A percentile compares a stretch with the other conserved stretches of the same genome.
phyloP scores from a whole-genome alignment of 1,139 yeast genomes.

The Yamadazyma songkhlaensis region DNA sequence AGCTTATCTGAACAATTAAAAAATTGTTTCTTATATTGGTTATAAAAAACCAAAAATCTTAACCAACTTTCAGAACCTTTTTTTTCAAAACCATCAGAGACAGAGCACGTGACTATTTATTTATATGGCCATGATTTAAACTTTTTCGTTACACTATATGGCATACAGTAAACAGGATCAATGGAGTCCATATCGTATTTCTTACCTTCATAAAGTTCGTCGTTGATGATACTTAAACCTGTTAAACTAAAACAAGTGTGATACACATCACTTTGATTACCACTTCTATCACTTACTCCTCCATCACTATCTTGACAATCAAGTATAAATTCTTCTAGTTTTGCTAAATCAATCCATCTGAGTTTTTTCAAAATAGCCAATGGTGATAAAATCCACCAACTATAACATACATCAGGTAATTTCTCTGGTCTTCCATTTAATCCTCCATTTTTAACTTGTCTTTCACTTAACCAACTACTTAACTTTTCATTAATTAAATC shows the following conservation, averaged over 20 bases:
- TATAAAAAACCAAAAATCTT: neutral
- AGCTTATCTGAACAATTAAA: too few relatives aligned
- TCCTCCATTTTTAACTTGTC: constrained; percentile 90
- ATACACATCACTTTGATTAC: constrained; percentile 86
- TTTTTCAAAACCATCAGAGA: neutral
- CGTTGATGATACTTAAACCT: constrained; percentile 75
- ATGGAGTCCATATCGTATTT: constrained; percentile 49
- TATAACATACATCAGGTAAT: constrained; percentile 92
- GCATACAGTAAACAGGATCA: constrained; percentile 89
- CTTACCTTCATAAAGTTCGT: constrained; percentile 21
- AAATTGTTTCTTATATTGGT: too few relatives aligned
- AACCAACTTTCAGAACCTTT: neutral
- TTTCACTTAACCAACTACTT: constrained; percentile 77
- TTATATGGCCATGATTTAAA: constrained; percentile 42
- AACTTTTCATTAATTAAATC: constrained; percentile 51
- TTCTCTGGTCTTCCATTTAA: constrained; percentile 96
- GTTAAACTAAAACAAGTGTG: constrained; percentile 91
- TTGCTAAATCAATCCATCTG: constrained; percentile 71
- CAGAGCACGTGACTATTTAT: neutral
- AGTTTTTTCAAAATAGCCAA: constrained; percentile 63
- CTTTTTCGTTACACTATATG: constrained; percentile 46
- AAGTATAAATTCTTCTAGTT: constrained; percentile 64
- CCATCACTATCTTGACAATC: constrained; percentile 82
- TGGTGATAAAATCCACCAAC: constrained; percentile 96
- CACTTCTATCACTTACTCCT: constrained; percentile 90